Evolutionary conservation across 1,139 yeast species (phyloP), one percentile per base, ranked within the genome.

Genomic region (Nakaseomyces uthaithaninus): DNA sequence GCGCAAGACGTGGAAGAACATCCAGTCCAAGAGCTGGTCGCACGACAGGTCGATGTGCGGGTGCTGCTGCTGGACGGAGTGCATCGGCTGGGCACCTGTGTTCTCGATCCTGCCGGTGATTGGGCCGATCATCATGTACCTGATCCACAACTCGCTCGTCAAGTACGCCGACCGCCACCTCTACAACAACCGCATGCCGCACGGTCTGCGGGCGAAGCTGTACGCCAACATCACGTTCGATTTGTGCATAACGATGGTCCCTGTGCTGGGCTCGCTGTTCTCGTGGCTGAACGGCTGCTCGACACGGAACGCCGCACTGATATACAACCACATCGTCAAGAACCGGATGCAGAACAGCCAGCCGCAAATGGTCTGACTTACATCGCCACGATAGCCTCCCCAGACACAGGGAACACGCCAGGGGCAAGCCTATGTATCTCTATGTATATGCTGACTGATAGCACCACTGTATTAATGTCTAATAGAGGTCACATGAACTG

Each of bases 201-300:
- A 63, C 6, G 71, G 67, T 30, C 54, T 81, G 18, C 68, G 74
- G 37, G 77, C 83, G 10, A 77, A 83, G 54, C 68, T 87, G 74
- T 77, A 83, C 44, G 79, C 80, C 4, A 82, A 87, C 53, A 82
- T 86, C 35, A 57, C 75, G 11, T 60, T 85, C 49, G 95, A 87
- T 58, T 67, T 87, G 38, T 51, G 83, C 27, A 74, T 87, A 33
- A 72, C 91, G 2, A 65, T 89, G 31, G 80, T 91, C 0, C 97
- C 97, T 0, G 53, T 86, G 3, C 62, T 87, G 27, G 96, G 97
- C 1, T 68, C 77, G 2, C 62, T 86, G 36, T 73, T 86, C 44
- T 68, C 84, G 11, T 89, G 94, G 87, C 48, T 89, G 59, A 75
- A 84, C 58, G 83, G 80, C 1, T 83, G 95, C 54, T 83, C 94